phyloP scores from a whole-genome alignment of 306 rosid genomes.

The Carpinus fangiana region DNA sequence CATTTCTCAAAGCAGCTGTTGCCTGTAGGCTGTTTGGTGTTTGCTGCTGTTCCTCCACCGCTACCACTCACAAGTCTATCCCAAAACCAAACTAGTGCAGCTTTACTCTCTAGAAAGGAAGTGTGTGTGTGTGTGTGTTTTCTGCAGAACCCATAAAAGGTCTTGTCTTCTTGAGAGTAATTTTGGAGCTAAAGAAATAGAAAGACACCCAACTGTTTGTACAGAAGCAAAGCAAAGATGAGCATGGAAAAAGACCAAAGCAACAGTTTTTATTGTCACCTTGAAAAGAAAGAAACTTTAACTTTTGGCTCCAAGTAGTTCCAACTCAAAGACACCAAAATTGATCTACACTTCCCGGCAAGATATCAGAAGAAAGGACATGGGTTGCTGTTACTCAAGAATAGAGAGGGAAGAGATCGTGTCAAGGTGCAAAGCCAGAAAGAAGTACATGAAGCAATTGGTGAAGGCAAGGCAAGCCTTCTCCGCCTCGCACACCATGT shows the following conservation, averaged over 20 bases:
- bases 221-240: background rate
- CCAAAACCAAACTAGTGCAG: constrained; percentile 8
- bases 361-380: constrained; percentile 15
- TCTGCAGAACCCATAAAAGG: background rate
- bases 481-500: constrained; percentile 71
- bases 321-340: background rate
- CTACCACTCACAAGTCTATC: background rate
- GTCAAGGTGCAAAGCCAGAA: constrained; percentile 70
- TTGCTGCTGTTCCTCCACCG: constrained; percentile 18
- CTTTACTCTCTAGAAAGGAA: background rate
- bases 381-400: constrained; percentile 84
- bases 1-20: constrained; percentile 34
- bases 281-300: background rate
- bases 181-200: too few species aligned
- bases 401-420: constrained; percentile 79
- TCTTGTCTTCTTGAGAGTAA: background rate
- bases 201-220: too few species aligned
- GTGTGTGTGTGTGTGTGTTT: constrained; percentile 4
- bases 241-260: background rate
- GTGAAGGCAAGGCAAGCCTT: constrained; percentile 76
- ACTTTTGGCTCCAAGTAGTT: background rate
- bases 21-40: too few species aligned
- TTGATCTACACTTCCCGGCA: background rate
- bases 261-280: background rate
- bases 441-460: constrained; percentile 78